These are phyloP conservation scores for Lipomyces spencermartinsiae DNA, from an alignment of 805 yeast genomes.

Conservation along the genomic window DNA sequence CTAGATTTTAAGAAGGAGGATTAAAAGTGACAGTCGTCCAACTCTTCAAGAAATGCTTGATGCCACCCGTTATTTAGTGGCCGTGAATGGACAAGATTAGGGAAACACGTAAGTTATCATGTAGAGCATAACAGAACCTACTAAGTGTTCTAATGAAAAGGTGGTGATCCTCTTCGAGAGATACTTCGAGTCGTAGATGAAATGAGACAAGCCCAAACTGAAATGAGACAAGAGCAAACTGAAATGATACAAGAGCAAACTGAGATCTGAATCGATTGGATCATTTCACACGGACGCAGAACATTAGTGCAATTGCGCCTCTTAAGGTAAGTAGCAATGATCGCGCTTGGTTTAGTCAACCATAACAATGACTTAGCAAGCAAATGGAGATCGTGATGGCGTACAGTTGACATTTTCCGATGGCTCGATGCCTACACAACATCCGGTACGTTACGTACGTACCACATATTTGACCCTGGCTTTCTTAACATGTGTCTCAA, in stretches of 20 bases:
- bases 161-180: not conserved
- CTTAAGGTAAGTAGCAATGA: not conserved
- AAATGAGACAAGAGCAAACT: not conserved
- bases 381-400: not conserved
- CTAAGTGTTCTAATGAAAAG: not conserved
- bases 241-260: too few relatives aligned
- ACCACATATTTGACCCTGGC: not conserved
- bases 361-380: not conserved
- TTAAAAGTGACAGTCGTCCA: not conserved
- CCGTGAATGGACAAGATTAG: not conserved
- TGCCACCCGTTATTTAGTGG: not conserved
- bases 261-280: not conserved
- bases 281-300: not conserved
- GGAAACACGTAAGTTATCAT: not conserved
- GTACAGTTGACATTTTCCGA: slow-evolving; percentile 1
- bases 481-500: not conserved
- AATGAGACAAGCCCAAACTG: not conserved
- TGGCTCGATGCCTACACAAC: slow-evolving; percentile 1
- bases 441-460: slow-evolving; percentile 3
- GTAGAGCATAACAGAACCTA: not conserved
- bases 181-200: slow-evolving; percentile 3
- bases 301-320: not conserved
- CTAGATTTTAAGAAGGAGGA: not conserved
- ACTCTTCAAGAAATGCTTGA: not conserved
- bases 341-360: not conserved